phyloP scores from a whole-genome alignment of 371 early-diverging fungal species.

The Spraguea lophii region DNA sequence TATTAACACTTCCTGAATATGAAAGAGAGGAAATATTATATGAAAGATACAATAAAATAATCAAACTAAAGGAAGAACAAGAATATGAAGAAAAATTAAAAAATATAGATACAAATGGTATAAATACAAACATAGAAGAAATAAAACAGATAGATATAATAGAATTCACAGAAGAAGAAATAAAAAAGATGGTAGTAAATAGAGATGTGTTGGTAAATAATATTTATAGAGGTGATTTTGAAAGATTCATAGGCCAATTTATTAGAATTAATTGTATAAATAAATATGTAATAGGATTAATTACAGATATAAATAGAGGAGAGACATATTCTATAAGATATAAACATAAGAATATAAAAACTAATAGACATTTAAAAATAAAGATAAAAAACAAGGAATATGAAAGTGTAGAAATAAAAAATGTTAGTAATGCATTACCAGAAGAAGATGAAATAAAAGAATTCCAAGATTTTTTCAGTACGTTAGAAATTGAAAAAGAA shows the following conservation, averaged over 20 bases:
- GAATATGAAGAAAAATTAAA: slow-evolving; percentile 16
- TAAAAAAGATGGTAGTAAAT: slow-evolving; percentile 18
- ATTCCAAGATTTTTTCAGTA: slow-evolving; percentile 8
- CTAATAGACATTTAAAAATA: slow-evolving; percentile 25
- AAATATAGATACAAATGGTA: slow-evolving; percentile 1
- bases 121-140: background rate
- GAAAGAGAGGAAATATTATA: slow-evolving; percentile 36
- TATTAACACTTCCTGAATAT: slow-evolving; percentile 26
- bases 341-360: slow-evolving; percentile 5
- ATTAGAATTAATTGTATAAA: slow-evolving; percentile 24
- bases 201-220: slow-evolving; percentile 27
- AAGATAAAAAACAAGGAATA: slow-evolving; percentile 10
- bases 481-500: slow-evolving; percentile 1
- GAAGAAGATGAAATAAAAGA: slow-evolving; percentile 30
- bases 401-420: slow-evolving; percentile 19
- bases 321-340: slow-evolving; percentile 22
- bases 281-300: slow-evolving; percentile 25
- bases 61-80: slow-evolving; percentile 24
- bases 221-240: slow-evolving; percentile 24
- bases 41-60: slow-evolving; percentile 22
- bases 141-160: background rate
- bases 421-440: slow-evolving; percentile 23
- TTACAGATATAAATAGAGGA: slow-evolving; percentile 19
- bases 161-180: background rate
- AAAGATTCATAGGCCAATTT: slow-evolving; percentile 17